Evolutionary conservation across 2,329 filamentous ascomycete species (phyloP).

Genomic region (Fusarium domesticum): DNA sequence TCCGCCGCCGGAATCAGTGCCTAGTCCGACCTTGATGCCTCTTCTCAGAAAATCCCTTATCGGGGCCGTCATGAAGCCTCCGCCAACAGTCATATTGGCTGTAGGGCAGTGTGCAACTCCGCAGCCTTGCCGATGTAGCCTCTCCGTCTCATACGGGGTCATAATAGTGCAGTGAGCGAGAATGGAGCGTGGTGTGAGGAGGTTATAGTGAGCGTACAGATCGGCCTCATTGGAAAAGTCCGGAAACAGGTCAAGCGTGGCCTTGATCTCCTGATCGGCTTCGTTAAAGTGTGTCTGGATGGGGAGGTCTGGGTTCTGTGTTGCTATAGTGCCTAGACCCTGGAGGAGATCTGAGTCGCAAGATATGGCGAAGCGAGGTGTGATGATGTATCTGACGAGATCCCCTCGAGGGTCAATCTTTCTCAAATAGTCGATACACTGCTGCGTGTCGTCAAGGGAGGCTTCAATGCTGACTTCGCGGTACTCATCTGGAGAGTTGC

Average conservation of each 20-base stretch:
- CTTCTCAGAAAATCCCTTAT: conserved; percentile 54
- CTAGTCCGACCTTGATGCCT: conserved; percentile 63
- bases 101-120: conserved; percentile 64
- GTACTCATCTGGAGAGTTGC: conserved; percentile 54
- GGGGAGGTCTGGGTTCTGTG: conserved; percentile 45
- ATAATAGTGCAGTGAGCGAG: conserved; percentile 66
- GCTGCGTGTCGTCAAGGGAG: conserved; percentile 48
- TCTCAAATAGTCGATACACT: conserved; percentile 48
- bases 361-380: conserved; percentile 60
- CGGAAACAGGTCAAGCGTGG: conserved; percentile 55
- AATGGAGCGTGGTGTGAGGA: conserved; percentile 55
- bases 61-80: conserved; percentile 60
- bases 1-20: conserved; percentile 63
- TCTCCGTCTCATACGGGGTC: conserved; percentile 51
- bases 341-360: conserved; percentile 53
- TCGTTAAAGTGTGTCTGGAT: conserved; percentile 70
- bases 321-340: conserved; percentile 54
- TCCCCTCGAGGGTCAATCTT: conserved; percentile 30
- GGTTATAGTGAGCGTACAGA: conserved; percentile 53
- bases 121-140: conserved; percentile 47
- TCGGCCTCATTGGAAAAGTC: conserved; percentile 55
- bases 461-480: conserved; percentile 45
- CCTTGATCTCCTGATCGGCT: conserved; percentile 56
- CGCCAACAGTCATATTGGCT: conserved; percentile 60
- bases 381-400: conserved; percentile 51